Conservation (phyloP, 2,329 filamentous ascomycete species). For the Chaetomium olivaceum region DNA sequence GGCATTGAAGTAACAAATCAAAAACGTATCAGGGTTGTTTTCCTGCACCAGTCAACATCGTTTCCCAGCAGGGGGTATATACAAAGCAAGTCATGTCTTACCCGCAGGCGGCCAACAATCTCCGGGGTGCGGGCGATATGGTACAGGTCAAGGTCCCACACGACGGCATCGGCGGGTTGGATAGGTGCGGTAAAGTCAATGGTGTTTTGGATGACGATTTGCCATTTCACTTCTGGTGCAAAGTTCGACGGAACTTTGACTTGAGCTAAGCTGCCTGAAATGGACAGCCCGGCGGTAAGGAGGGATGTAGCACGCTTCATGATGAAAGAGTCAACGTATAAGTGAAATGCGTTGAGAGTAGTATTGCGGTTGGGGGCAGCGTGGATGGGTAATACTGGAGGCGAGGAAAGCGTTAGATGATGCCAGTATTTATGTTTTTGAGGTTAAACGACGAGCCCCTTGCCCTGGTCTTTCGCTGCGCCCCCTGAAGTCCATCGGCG, state of each 20-base stretch:
- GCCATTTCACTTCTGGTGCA: conserved; percentile 20
- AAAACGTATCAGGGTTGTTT: conserved; percentile 14
- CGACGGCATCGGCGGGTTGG: conserved; percentile 17
- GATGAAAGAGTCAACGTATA: background rate
- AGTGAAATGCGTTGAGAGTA: background rate
- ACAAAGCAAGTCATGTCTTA: background rate
- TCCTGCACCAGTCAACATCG: background rate
- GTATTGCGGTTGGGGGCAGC: background rate
- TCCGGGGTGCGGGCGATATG: conserved; percentile 17
- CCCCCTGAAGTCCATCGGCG: background rate
- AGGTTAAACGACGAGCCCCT: background rate
- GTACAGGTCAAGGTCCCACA: conserved; percentile 28
- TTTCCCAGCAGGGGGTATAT: background rate
- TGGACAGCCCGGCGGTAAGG: background rate
- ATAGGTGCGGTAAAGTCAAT: conserved; percentile 7
- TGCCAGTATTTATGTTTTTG: background rate
- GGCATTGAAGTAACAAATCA: conserved; percentile 30
- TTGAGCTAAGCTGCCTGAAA: background rate
- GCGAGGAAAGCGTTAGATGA: background rate
- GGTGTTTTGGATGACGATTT: conserved; percentile 24
- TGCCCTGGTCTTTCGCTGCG: background rate
- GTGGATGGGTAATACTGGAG: background rate
- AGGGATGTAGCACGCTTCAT: conserved; percentile 6
- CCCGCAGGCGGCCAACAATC: conserved; percentile 17
- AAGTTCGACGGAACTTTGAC: conserved; percentile 5